Percentiles rank a stretch among this genome's conserved stretches.
These are phyloP conservation scores for Rutstroemia sp. DNA, from an alignment of 2,329 filamentous ascomycete species.

Conservation along the genomic window DNA sequence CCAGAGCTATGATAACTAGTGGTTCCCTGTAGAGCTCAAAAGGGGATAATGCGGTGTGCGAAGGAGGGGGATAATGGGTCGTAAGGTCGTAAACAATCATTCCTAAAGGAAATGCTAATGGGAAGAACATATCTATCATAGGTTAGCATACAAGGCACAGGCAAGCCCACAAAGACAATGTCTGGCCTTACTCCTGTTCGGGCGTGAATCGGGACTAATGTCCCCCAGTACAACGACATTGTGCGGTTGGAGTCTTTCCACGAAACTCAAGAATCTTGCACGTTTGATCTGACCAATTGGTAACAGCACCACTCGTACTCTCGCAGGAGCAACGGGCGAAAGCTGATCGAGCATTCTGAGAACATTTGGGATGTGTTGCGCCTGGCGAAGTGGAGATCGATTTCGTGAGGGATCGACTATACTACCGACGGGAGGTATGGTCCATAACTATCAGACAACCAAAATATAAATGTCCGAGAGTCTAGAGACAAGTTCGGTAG, in stretches of 20 bases:
- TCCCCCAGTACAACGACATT: constrained; percentile 79
- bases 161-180: neutral
- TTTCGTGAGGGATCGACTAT: neutral
- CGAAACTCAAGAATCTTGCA: constrained; percentile 71
- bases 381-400: constrained; percentile 13
- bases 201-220: constrained; percentile 75
- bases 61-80: constrained; percentile 69
- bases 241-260: constrained; percentile 69
- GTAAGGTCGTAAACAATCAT: constrained; percentile 83
- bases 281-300: constrained; percentile 82
- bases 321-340: constrained; percentile 84
- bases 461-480: constrained; percentile 2
- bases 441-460: neutral
- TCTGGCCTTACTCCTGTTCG: constrained; percentile 69
- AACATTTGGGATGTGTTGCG: constrained; percentile 35
- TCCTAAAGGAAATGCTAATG: constrained; percentile 77
- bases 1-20: constrained; percentile 74
- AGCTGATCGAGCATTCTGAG: constrained; percentile 81
- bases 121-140: constrained; percentile 79
- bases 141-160: constrained; percentile 14
- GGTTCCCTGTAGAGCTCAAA: constrained; percentile 89
- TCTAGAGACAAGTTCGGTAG: neutral
- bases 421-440: neutral
- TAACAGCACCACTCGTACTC: constrained; percentile 79
- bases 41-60: constrained; percentile 72